phyloP scores from a whole-genome alignment of 805 yeast species.

The Maudiozyma turicensis region DNA sequence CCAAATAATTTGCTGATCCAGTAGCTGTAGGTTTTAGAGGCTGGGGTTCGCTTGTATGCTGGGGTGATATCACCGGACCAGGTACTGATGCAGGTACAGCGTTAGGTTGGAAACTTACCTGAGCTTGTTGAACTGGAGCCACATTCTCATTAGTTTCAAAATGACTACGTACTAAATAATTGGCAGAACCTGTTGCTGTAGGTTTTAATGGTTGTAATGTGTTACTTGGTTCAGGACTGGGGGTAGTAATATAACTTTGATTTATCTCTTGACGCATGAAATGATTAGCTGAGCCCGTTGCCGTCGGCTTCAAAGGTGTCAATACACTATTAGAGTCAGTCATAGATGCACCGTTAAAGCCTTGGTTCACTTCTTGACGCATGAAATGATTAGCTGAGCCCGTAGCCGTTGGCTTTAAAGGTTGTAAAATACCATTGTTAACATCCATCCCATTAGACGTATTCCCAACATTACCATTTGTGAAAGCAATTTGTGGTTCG shows the following conservation, averaged over 20 bases:
- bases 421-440: conserved; percentile 20
- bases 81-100: not conserved
- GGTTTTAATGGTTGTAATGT: conserved; percentile 26
- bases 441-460: not conserved
- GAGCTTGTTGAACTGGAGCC: not conserved
- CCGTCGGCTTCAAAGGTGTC: conserved; percentile 28
- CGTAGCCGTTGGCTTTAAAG: conserved; percentile 28
- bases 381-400: conserved; percentile 28
- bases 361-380: conserved; percentile 16
- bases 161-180: conserved; percentile 25
- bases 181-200: conserved; percentile 35
- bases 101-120: not conserved
- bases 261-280: conserved; percentile 2
- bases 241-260: not conserved
- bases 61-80: not conserved
- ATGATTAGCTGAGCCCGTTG: conserved; percentile 26
- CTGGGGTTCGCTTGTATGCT: conserved; percentile 11
- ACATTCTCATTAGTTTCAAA: conserved; percentile 1
- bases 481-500: not conserved
- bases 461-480: not conserved
- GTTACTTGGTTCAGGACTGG: not conserved
- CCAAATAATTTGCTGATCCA: conserved; percentile 27
- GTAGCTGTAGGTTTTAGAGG: conserved; percentile 29
- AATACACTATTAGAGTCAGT: conserved; percentile 4
- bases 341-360: not conserved